Conservation (phyloP, 139 green algal genomes). For the Micromonas pusilla region DNA sequence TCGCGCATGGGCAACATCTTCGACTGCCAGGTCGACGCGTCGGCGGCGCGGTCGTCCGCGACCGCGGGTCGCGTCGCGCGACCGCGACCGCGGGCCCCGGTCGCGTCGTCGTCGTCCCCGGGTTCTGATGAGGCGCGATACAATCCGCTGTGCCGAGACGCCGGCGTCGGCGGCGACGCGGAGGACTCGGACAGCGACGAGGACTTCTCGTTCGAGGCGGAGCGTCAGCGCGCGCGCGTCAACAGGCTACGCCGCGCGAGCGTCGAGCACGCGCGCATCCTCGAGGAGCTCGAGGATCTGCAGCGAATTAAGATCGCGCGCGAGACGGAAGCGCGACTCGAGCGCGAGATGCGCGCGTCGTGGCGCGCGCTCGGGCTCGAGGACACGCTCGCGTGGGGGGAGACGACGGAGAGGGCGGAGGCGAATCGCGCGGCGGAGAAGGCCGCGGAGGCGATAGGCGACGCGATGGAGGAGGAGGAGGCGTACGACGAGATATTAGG, state of each 20-base stretch:
- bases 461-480: background rate
- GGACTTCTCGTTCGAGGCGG: background rate
- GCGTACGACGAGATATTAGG: background rate
- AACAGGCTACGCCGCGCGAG: too few species aligned
- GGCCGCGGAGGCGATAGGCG: constrained; percentile 1
- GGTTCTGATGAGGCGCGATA: constrained; percentile 14
- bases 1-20: too few species aligned
- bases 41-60: too few species aligned
- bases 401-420: background rate
- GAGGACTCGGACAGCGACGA: background rate
- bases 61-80: too few species aligned
- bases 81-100: too few species aligned
- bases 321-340: background rate
- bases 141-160: constrained; percentile 10
- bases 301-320: background rate
- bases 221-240: too few species aligned
- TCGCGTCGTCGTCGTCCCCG: too few species aligned
- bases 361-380: background rate
- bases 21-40: background rate
- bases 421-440: background rate
- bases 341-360: background rate
- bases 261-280: too few species aligned
- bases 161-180: constrained; percentile 5
- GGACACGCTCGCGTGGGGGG: background rate
- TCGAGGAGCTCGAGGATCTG: background rate